A percentile compares a stretch with the other conserved stretches of the same genome.
These are phyloP conservation scores for Pseudodiploospora longispora DNA, from an alignment of 2,329 filamentous ascomycete genomes.

Conservation along the genomic window DNA sequence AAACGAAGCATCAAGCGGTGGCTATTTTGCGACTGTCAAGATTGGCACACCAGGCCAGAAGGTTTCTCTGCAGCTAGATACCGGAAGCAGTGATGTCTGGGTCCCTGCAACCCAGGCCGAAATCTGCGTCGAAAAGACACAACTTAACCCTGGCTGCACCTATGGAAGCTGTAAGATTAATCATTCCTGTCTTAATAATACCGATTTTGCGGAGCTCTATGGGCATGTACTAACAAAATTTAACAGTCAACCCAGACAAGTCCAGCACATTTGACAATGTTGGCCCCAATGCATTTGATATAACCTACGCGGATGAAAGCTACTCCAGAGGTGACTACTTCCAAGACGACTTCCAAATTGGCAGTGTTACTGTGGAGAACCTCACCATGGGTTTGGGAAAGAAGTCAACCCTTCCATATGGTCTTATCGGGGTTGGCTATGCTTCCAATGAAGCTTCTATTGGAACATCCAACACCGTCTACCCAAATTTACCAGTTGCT, in stretches of 20 bases:
- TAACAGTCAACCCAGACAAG: slow-evolving; percentile 34
- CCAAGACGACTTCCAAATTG: slow-evolving; percentile 47
- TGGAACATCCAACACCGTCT: slow-evolving; percentile 24
- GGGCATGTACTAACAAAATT: neutral
- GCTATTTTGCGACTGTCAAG: slow-evolving; percentile 48
- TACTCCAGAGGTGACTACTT: slow-evolving; percentile 52
- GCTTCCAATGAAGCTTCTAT: slow-evolving; percentile 41
- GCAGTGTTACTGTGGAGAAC: slow-evolving; percentile 40
- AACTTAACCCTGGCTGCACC: slow-evolving; percentile 24
- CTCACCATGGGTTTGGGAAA: slow-evolving; percentile 52
- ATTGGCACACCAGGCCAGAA: slow-evolving; percentile 51
- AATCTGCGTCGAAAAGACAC: slow-evolving; percentile 28
- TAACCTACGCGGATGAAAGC: slow-evolving; percentile 54
- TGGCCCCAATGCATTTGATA: slow-evolving; percentile 40
- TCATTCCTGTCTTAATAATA: neutral
- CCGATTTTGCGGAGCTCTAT: neutral
- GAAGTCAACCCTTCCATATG: slow-evolving; percentile 46
- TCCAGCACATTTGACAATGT: slow-evolving; percentile 41
- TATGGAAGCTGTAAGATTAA: slow-evolving; percentile 38
- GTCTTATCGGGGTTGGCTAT: slow-evolving; percentile 55
- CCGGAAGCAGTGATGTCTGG: slow-evolving; percentile 60
- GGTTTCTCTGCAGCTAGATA: slow-evolving; percentile 53
- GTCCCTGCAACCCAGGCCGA: slow-evolving; percentile 33
- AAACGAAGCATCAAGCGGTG: slow-evolving; percentile 36
- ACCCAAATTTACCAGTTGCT: slow-evolving; percentile 55